Percentiles rank a stretch among this genome's conserved stretches.
Evolutionary conservation across 306 rosid genomes (phyloP).

Genomic region (Biancaea sappan): DNA sequence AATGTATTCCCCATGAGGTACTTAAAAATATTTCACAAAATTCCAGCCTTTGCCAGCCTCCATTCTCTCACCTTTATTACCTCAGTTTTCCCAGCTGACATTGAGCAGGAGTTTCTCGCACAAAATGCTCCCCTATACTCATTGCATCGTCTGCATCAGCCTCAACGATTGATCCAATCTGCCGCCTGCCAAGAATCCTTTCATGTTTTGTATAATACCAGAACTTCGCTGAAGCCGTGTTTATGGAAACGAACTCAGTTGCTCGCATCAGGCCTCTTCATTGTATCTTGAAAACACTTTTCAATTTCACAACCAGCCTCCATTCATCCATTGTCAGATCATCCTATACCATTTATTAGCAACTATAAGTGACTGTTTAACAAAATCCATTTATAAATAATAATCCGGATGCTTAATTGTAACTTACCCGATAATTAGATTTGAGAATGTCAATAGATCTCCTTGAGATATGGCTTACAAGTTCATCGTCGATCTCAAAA

Average conservation of each 20-base stretch:
- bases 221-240: conserved; percentile 10
- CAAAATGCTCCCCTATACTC: background rate
- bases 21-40: background rate
- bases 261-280: conserved; percentile 38
- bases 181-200: background rate
- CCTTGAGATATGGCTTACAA: conserved; percentile 90
- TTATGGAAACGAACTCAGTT: background rate
- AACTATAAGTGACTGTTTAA: conserved; percentile 19
- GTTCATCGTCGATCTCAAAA: conserved; percentile 90
- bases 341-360: conserved; percentile 53
- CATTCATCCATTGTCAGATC: conserved; percentile 76
- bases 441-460: conserved; percentile 86
- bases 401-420: background rate
- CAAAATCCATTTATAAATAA: background rate
- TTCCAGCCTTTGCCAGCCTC: conserved; percentile 5
- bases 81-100: background rate
- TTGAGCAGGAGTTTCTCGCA: background rate
- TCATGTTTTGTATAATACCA: background rate
- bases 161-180: background rate
- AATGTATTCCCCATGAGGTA: background rate
- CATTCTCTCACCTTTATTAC: background rate
- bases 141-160: background rate
- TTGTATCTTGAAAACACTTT: conserved; percentile 73
- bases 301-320: conserved; percentile 83
- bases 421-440: conserved; percentile 80